Conservation (phyloP, 441 rosid genomes). For the Macaranga tanarius region DNA sequence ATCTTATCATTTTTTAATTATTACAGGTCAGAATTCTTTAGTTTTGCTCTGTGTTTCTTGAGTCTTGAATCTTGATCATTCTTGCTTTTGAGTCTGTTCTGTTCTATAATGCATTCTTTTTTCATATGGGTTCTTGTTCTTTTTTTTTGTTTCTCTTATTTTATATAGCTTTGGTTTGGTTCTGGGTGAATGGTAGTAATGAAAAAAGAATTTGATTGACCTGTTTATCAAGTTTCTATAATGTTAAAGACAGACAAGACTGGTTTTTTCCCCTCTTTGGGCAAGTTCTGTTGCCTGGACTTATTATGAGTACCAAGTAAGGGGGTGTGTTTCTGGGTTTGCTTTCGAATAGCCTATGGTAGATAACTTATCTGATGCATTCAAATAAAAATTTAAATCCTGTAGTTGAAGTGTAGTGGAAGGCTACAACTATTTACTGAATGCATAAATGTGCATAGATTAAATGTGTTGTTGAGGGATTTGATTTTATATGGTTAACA, state of each 20-base stretch:
- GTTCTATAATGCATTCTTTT: slow-evolving; percentile 26
- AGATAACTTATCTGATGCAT: no score
- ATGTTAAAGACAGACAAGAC: not conserved
- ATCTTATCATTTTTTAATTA: slow-evolving; percentile 31
- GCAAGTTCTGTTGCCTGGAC: not conserved
- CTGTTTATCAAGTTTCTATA: not conserved
- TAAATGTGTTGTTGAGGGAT: no score
- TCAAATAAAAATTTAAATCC: no score
- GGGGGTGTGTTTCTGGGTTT: not conserved
- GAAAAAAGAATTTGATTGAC: slow-evolving; percentile 10
- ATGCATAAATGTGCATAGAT: no score
- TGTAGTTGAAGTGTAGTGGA: no score
- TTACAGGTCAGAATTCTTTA: slow-evolving; percentile 27
- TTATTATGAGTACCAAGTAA: not conserved
- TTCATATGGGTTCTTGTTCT: slow-evolving; percentile 29
- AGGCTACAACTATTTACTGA: no score
- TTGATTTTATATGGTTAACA: no score
- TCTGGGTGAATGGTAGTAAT: slow-evolving; percentile 12
- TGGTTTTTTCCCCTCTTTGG: not conserved
- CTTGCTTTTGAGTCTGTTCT: slow-evolving; percentile 1
- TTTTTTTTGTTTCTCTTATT: slow-evolving; percentile 15
- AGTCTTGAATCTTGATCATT: not conserved
- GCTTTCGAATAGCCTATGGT: not conserved
- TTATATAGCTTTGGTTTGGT: slow-evolving; percentile 10
- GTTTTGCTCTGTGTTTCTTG: not conserved